phyloP scores from a whole-genome alignment of 345 rosid genomes.

The Brassica nigra region DNA sequence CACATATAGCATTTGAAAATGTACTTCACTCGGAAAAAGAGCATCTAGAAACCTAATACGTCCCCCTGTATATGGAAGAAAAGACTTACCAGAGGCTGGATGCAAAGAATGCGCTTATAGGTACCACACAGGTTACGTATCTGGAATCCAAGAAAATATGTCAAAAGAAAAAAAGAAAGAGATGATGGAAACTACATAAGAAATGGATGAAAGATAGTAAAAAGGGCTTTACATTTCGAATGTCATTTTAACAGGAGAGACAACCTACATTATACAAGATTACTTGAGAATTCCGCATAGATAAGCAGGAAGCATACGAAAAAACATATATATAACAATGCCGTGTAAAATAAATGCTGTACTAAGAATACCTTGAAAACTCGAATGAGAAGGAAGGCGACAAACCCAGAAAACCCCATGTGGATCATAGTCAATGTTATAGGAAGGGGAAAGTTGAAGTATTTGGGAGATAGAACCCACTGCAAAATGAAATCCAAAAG shows the following conservation, averaged over 20 bases:
- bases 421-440: conserved; percentile 95
- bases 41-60: neutral
- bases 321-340: too few relatives aligned
- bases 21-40: neutral
- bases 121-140: conserved; percentile 87
- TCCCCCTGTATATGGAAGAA: neutral
- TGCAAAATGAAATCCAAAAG: conserved; percentile 43
- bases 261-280: conserved; percentile 61
- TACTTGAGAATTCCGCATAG: neutral
- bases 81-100: conserved; percentile 93
- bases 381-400: conserved; percentile 82
- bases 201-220: neutral
- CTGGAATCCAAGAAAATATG: conserved; percentile 45
- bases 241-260: conserved; percentile 93
- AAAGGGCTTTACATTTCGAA: conserved; percentile 76
- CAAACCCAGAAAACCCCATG: conserved; percentile 81
- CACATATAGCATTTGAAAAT: neutral
- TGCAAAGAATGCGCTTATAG: conserved; percentile 95
- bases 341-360: neutral
- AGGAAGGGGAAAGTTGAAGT: conserved; percentile 89
- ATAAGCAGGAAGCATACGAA: neutral
- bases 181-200: neutral
- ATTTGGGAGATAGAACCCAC: conserved; percentile 95
- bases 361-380: conserved; percentile 72
- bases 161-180: conserved; percentile 17